phyloP scores from a whole-genome alignment of 768 basidiomycete genomes.

The Lyophyllum shimeji region DNA sequence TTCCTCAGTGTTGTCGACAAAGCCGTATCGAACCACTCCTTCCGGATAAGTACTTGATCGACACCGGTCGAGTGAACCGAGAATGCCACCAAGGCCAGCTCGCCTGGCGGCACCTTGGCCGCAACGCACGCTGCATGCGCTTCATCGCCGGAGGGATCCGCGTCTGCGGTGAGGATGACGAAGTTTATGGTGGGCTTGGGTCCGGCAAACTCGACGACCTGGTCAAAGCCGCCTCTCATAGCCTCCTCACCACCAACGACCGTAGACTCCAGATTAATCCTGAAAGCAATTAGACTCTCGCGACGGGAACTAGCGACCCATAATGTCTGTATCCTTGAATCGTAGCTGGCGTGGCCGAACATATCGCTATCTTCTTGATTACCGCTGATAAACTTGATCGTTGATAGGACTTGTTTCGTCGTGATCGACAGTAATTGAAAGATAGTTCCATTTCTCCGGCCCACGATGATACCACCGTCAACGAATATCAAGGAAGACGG shows the following conservation, averaged over 20 bases:
- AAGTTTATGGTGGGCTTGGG: conserved; percentile 88
- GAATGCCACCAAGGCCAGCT: conserved; percentile 81
- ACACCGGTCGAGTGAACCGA: conserved; percentile 90
- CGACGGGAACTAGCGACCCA: conserved; percentile 88
- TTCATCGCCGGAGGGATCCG: conserved; percentile 80
- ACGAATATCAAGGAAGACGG: conserved; percentile 86
- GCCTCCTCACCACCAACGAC: conserved; percentile 61
- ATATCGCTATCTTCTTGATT: conserved; percentile 74
- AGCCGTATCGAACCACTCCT: conserved; percentile 82
- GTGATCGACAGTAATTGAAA: conserved; percentile 82
- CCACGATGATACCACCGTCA: conserved; percentile 82
- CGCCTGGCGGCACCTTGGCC: conserved; percentile 73
- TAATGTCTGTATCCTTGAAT: conserved; percentile 79
- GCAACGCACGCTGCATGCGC: conserved; percentile 83
- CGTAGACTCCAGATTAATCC: conserved; percentile 65
- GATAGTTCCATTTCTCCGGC: conserved; percentile 80
- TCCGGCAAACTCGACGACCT: conserved; percentile 79
- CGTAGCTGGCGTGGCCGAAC: conserved; percentile 88
- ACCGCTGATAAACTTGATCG: conserved; percentile 75
- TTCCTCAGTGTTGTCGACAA: conserved; percentile 55
- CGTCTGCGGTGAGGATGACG: conserved; percentile 82
- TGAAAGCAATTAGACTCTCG: conserved; percentile 81
- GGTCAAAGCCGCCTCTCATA: conserved; percentile 70
- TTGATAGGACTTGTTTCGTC: conserved; percentile 71
- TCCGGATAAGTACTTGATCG: conserved; percentile 83